Base-by-base conservation (phyloP, 495 filamentous ascomycete genomes). In the Xylaria cubensis region DNA sequence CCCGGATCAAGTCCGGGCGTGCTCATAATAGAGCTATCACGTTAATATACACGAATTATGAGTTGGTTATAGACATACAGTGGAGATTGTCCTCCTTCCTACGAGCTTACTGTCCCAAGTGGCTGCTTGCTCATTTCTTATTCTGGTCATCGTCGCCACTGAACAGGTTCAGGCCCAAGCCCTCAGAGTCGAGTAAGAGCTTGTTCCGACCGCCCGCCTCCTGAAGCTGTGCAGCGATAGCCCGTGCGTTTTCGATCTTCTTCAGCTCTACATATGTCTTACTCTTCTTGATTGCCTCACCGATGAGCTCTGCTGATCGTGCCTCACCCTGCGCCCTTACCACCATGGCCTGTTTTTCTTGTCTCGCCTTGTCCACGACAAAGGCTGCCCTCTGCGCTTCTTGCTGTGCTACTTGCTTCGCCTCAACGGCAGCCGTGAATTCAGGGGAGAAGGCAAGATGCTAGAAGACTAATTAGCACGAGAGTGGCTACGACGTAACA, bases 291-390 rank as follows among this genome's bases (percentile, higher is more conserved):
- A 99, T 97, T 44, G 96, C 96, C 53, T 99, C 96, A 82, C 96
- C 96, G 76, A 99, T 97, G 61, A 99, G 92, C 82, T 99, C 94
- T 42, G 96, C 96, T 59, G 96, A 98, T 75, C 96, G 93, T 53
- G 96, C 96, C 84, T 99, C 96, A 94, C 96, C 96, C 89, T 98
- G 97, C 17, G 96, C 96, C 82, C 94, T 93, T 76, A 99, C 96
- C 76, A 99, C 95, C 86, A 93, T 97, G 71, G 96, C 96, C 85
- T 98, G 97, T 87, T 99, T 99, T 88, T 99, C 96, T 82, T 99
- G 96, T 72, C 96, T 92, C 46, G 96, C 96, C 85, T 98, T 98
- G 88, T 99, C 96, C 74, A 99, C 96, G 50, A 98, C 87, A 87
- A 99, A 99, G 53, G 96, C 96, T 39, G 96, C 96, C 69, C 95